Evolutionary conservation across 129 eudicot genomes (phyloP).

Genomic region (Flaveria trinervia): DNA sequence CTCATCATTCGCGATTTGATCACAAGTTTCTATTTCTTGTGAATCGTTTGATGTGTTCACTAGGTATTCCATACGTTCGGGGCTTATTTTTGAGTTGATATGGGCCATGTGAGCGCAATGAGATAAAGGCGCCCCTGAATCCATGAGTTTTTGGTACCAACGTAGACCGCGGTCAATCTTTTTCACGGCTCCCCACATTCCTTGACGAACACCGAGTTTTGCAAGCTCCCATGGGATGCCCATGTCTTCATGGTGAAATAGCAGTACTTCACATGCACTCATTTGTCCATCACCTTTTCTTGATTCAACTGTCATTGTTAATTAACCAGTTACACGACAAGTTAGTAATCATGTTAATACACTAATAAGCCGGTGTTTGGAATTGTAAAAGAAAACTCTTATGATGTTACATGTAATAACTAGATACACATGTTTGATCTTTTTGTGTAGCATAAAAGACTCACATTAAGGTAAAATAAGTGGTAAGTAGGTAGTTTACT

Average conservation of each 20-base stretch:
- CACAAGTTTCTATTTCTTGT: slow-evolving; percentile 38
- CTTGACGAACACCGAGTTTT: slow-evolving; percentile 80
- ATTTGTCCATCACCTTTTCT: slow-evolving; percentile 63
- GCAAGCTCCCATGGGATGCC: slow-evolving; percentile 96
- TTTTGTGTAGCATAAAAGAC: neutral
- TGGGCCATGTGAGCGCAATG: slow-evolving; percentile 76
- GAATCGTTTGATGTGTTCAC: slow-evolving; percentile 33
- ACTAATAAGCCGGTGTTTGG: neutral
- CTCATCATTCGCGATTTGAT: slow-evolving; percentile 33
- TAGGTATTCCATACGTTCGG: slow-evolving; percentile 43
- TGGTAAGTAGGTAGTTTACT: neutral
- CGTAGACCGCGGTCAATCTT: slow-evolving; percentile 86
- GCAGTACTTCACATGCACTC: slow-evolving; percentile 68
- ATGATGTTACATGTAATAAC: too few species aligned
- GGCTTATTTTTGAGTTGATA: slow-evolving; percentile 48
- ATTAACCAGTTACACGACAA: neutral
- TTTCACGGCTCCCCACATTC: slow-evolving; percentile 96
- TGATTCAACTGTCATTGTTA: slow-evolving; percentile 60
- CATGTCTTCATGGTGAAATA: slow-evolving; percentile 94
- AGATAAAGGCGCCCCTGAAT: slow-evolving; percentile 55
- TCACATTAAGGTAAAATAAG: neutral
- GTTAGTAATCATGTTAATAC: neutral
- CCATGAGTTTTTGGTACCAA: slow-evolving; percentile 62
- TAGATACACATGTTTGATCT: neutral
- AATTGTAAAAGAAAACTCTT: neutral